A percentile compares a stretch with the other conserved stretches of the same genome.
phyloP scores from a whole-genome alignment of 495 filamentous ascomycete species.

The Elasticomyces elasticus region DNA sequence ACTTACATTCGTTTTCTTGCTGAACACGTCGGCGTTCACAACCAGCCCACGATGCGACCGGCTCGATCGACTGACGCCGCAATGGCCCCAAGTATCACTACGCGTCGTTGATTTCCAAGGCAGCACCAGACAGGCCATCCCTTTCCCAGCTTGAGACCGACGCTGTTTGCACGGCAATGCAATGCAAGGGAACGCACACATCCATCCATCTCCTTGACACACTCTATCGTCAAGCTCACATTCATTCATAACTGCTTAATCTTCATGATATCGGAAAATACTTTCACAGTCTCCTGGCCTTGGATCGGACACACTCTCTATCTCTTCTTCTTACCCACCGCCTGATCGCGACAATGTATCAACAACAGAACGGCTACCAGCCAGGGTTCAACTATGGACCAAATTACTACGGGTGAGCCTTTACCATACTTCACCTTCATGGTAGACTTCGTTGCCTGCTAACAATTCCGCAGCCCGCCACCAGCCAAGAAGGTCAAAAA shows the following conservation, averaged over 20 bases:
- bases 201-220: background rate
- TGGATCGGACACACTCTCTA: background rate
- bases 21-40: background rate
- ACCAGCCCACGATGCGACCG: background rate
- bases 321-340: background rate
- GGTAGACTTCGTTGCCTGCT: background rate
- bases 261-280: background rate
- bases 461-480: constrained; percentile 2
- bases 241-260: background rate
- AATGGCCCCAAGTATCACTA: background rate
- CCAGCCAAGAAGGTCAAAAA: constrained; percentile 29
- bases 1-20: background rate
- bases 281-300: background rate
- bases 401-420: background rate
- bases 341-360: background rate
- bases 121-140: background rate
- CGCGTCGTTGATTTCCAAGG: background rate
- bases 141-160: background rate
- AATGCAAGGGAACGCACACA: background rate
- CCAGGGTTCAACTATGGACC: background rate
- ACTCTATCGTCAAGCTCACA: background rate
- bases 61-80: background rate
- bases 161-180: background rate
- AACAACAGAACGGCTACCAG: background rate
- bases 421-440: background rate